Percentiles rank a stretch among this genome's conserved stretches.
Conservation (phyloP, 306 rosid genomes). For the Trifolium repens region DNA sequence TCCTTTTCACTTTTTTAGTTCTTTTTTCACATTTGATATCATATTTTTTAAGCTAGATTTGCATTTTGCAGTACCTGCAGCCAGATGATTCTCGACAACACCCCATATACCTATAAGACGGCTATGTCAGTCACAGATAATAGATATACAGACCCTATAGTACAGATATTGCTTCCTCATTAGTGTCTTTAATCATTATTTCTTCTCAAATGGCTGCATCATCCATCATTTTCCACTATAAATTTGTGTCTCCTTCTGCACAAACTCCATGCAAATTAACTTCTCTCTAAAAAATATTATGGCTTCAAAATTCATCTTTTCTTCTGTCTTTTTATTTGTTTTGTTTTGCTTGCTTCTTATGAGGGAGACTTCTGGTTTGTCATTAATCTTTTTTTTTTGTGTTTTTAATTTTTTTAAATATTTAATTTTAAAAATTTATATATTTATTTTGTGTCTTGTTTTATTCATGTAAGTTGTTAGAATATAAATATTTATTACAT, state of each 20-base stretch:
- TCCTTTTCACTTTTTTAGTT: conserved; percentile 6
- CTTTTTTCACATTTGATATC: conserved; percentile 36
- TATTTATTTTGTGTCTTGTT: neutral
- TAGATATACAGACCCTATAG: neutral
- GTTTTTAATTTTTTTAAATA: neutral
- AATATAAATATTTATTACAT: neutral
- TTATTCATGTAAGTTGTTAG: neutral
- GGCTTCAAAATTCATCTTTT: conserved; percentile 52
- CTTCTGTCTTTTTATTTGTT: conserved; percentile 38
- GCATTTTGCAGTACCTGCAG: conserved; percentile 33
- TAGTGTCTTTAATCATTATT: conserved; percentile 49
- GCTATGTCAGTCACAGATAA: conserved; percentile 49
- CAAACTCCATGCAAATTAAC: conserved; percentile 15
- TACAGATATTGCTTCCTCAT: conserved; percentile 10
- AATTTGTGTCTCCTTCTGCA: conserved; percentile 39
- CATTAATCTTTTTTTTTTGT: neutral
- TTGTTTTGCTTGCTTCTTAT: conserved; percentile 48
- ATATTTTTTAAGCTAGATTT: conserved; percentile 30
- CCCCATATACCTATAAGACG: conserved; percentile 46
- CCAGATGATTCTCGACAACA: conserved; percentile 45
- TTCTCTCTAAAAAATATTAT: conserved; percentile 39
- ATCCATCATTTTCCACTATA: conserved; percentile 67
- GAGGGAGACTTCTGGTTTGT: conserved; percentile 53
- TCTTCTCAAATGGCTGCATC: conserved; percentile 65
- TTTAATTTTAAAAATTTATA: neutral